Percentiles rank a stretch among this genome's conserved stretches.
Conservation (phyloP, 352 stramenopile genomes). For the Globisporangium rhizosaccharum region DNA sequence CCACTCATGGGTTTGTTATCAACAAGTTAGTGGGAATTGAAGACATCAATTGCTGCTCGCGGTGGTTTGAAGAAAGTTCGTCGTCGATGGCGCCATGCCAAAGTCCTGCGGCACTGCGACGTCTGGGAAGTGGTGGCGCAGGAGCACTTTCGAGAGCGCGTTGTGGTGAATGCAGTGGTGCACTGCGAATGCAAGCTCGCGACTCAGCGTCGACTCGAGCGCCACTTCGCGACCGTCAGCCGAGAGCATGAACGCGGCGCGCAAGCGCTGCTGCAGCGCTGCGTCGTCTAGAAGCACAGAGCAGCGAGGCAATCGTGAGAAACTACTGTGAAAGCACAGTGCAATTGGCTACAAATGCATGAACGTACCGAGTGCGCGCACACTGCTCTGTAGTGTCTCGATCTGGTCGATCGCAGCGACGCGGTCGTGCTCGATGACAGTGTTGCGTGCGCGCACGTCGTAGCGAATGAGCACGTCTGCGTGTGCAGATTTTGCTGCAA, state of each 20-base stretch:
- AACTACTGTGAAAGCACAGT: not conserved
- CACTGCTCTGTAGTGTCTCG: constrained; percentile 30
- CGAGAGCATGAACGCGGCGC: constrained; percentile 76
- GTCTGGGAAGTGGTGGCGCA: constrained; percentile 60
- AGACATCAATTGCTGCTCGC: too few species aligned
- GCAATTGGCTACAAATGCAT: not conserved
- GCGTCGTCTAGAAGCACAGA: constrained; percentile 10
- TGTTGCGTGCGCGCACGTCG: constrained; percentile 67
- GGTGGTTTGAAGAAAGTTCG: constrained; percentile 30
- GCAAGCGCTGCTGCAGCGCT: constrained; percentile 21
- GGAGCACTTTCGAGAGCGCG: constrained; percentile 67
- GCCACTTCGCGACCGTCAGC: constrained; percentile 59
- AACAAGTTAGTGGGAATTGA: not conserved
- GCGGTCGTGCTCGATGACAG: constrained; percentile 55
- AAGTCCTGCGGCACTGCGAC: constrained; percentile 39
- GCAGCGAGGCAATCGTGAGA: not conserved
- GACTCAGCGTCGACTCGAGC: constrained; percentile 65
- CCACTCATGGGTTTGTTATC: not conserved
- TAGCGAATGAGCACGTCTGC: constrained; percentile 39
- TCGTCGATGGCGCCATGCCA: constrained; percentile 74
- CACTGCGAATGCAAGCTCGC: constrained; percentile 78
- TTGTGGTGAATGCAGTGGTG: constrained; percentile 88
- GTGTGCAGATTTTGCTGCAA: not conserved
- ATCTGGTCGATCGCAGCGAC: constrained; percentile 49
- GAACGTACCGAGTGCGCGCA: constrained; percentile 23